Base-by-base conservation (phyloP, 2,329 filamentous ascomycete species). In the Camillea tinctor region DNA sequence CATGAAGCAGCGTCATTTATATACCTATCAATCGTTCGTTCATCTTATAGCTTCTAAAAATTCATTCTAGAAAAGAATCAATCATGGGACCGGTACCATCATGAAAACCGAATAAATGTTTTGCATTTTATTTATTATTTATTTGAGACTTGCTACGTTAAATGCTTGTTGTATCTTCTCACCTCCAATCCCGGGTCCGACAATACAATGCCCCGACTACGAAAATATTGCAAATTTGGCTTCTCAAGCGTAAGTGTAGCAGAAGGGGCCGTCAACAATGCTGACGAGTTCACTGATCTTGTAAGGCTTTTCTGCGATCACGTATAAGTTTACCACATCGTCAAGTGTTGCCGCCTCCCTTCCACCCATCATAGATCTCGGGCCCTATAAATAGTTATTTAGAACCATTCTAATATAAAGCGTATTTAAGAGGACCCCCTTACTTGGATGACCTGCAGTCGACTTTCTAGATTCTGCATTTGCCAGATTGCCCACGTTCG, bases 281-380 rank as follows among this genome's bases (percentile, higher is more conserved):
- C 70, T 72, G 59, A 72, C 66, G 8, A 72, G 51, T 30, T 73
- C 69, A 21, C 65, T 61, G 44, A 72, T 68, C 13, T 62, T 65
- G 40, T 53, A 64, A 17, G 30, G 19, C 53, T 61, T 60, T 1
- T 51, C 53, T 6, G 63, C 63, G 21, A 65, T 50, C 49, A 54
- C 50, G 52, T 61, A 59, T 5, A 63, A 52, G 48, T 63, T 61
- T 26, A 65, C 60, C 24, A 50, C 57, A 24, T 65, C 63, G 15
- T 22, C 52, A 1, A 63, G 50, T 21, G 63, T 44, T 1, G 60
- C 63, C 4, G 22, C 52, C 20, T 50, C 53, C 13, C 58, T 56
- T 44, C 48, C 50, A 1, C 58, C 61, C 52, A 60, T 61, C 60
- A 65, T 63, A 4, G 58, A 55, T 20, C 58, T 44, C 21, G 52